These are phyloP conservation scores for Paraphaeosphaeria sporulosa DNA, from an alignment of 2,329 filamentous ascomycete genomes.

Conservation along the genomic window DNA sequence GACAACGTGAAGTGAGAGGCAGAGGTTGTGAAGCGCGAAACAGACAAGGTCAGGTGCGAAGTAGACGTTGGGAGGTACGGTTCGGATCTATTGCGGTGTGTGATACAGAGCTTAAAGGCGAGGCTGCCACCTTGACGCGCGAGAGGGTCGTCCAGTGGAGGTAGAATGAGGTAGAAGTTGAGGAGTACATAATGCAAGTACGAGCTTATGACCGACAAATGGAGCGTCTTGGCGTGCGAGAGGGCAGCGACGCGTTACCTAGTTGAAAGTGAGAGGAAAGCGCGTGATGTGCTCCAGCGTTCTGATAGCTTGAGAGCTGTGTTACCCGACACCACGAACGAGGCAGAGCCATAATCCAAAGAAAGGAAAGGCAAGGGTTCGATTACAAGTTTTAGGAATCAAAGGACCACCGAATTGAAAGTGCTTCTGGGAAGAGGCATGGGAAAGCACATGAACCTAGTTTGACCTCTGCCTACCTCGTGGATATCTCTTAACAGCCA, in stretches of 20 bases:
- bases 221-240: neutral
- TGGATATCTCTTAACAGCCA: conserved; percentile 10
- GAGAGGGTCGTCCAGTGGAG: neutral
- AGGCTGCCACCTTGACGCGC: no score
- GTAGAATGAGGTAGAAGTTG: neutral
- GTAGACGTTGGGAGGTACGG: neutral
- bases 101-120: no score
- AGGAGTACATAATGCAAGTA: neutral
- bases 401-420: neutral
- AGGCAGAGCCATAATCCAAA: neutral
- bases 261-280: neutral
- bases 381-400: neutral
- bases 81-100: neutral
- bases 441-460: conserved; percentile 10
- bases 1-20: neutral
- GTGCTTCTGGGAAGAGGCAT: neutral
- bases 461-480: conserved; percentile 5
- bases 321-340: neutral
- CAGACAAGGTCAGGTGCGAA: neutral
- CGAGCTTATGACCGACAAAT: neutral
- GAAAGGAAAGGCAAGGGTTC: neutral
- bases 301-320: neutral
- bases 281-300: no score
- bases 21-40: neutral
- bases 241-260: neutral